Conservation (phyloP, 2,329 filamentous ascomycete species). For the Neonectria punicea region DNA sequence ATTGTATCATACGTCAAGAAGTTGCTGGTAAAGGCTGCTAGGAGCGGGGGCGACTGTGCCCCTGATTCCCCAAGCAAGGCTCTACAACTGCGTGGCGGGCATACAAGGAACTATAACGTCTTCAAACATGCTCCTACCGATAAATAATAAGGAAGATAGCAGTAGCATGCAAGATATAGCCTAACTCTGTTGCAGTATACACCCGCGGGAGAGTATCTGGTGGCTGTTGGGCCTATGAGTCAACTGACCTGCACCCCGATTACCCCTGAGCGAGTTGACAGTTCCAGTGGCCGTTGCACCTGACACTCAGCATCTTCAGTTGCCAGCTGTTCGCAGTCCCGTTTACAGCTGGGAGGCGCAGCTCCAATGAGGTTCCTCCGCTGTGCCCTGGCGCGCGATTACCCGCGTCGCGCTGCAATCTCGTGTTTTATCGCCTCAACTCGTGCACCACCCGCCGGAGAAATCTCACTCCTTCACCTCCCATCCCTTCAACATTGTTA, state of each 20-base stretch:
- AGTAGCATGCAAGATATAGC: not conserved
- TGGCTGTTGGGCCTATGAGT: not conserved
- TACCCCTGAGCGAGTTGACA: not conserved
- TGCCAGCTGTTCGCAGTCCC: slow-evolving; percentile 20
- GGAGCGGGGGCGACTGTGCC: too few relatives aligned
- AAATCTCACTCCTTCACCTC: slow-evolving; percentile 16
- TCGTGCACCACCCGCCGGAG: slow-evolving; percentile 12
- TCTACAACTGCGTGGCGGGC: too few relatives aligned
- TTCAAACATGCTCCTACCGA: not conserved
- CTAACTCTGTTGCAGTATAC: not conserved
- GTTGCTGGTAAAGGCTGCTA: not conserved
- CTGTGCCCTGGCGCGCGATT: slow-evolving; percentile 13
- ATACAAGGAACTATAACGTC: not conserved
- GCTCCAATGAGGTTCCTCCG: slow-evolving; percentile 2
- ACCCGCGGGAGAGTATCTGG: not conserved
- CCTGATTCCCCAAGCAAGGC: not conserved
- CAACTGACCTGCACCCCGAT: not conserved
- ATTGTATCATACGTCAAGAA: not conserved
- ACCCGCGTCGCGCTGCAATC: slow-evolving; percentile 10
- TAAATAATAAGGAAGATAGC: not conserved
- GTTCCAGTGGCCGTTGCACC: not conserved
- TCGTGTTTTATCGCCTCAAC: slow-evolving; percentile 14
- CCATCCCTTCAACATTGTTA: slow-evolving; percentile 22
- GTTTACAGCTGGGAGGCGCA: not conserved
- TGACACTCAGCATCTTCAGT: not conserved